A percentile compares a stretch with the other conserved stretches of the same genome.
phyloP scores from a whole-genome alignment of 306 rosid genomes.

The Cucumis melo region DNA sequence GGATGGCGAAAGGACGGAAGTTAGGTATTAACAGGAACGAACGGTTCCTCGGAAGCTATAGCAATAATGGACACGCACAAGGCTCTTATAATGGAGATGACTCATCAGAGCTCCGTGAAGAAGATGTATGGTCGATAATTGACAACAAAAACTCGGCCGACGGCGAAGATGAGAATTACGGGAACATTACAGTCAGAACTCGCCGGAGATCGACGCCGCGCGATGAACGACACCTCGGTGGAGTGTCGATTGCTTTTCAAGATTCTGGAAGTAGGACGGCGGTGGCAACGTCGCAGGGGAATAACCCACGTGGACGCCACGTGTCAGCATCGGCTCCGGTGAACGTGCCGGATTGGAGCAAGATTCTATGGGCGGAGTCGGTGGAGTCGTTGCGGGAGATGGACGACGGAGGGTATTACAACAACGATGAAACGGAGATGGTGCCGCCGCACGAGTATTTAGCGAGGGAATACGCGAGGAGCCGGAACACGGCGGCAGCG shows the following conservation, averaged over 20 bases:
- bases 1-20: slow-evolving; percentile 86
- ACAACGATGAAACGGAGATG: slow-evolving; percentile 40
- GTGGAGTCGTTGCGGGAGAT: slow-evolving; percentile 47
- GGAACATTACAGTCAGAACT: neutral
- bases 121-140: slow-evolving; percentile 64
- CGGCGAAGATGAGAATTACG: slow-evolving; percentile 18
- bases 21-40: slow-evolving; percentile 64
- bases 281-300: neutral
- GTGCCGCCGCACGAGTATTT: slow-evolving; percentile 90
- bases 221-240: slow-evolving; percentile 37
- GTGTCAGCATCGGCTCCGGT: slow-evolving; percentile 62
- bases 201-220: slow-evolving; percentile 22
- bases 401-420: slow-evolving; percentile 19
- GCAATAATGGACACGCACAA: slow-evolving; percentile 24
- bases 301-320: slow-evolving; percentile 26
- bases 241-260: slow-evolving; percentile 60
- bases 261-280: slow-evolving; percentile 24
- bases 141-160: slow-evolving; percentile 17
- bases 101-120: slow-evolving; percentile 61
- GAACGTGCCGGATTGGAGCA: slow-evolving; percentile 97
- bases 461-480: slow-evolving; percentile 60
- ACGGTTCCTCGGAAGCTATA: slow-evolving; percentile 46
- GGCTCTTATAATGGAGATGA: slow-evolving; percentile 18
- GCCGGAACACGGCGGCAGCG: slow-evolving; percentile 38
- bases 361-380: slow-evolving; percentile 70